A percentile compares a stretch with the other conserved stretches of the same genome.
Conservation (phyloP, 2,329 filamentous ascomycete genomes). For the Penicillium concentricum region DNA sequence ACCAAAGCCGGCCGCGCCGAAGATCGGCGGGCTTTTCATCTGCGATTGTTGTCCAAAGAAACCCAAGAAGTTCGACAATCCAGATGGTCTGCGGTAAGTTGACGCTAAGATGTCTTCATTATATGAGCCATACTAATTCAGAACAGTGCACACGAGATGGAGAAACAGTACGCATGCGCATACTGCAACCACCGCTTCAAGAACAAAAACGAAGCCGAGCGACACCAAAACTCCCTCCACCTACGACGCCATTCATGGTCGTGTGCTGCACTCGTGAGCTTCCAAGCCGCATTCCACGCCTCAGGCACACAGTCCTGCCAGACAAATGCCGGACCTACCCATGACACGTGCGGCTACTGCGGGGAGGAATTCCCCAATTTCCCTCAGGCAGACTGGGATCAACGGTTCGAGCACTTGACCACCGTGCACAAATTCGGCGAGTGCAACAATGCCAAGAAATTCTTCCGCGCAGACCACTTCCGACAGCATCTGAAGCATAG, state of each 20-base stretch:
- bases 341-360: constrained; percentile 90
- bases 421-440: constrained; percentile 94
- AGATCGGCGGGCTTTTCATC: constrained; percentile 63
- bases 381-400: constrained; percentile 81
- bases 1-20: constrained; percentile 38
- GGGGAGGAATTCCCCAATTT: constrained; percentile 80
- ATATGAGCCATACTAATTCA: not conserved
- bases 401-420: constrained; percentile 80
- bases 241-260: constrained; percentile 94
- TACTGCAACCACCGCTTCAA: constrained; percentile 97
- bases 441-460: constrained; percentile 98
- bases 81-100: constrained; percentile 77
- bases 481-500: constrained; percentile 97
- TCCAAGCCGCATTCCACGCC: constrained; percentile 81
- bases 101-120: not conserved
- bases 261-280: constrained; percentile 76
- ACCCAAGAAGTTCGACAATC: constrained; percentile 87
- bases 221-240: constrained; percentile 93
- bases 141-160: constrained; percentile 76
- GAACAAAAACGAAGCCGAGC: constrained; percentile 97
- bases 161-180: constrained; percentile 92
- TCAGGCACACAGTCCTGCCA: constrained; percentile 55
- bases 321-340: constrained; percentile 35
- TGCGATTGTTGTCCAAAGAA: constrained; percentile 98
- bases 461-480: constrained; percentile 96